phyloP scores from a whole-genome alignment of 192 early-diverging fungal genomes.

The Diversispora eburnea region DNA sequence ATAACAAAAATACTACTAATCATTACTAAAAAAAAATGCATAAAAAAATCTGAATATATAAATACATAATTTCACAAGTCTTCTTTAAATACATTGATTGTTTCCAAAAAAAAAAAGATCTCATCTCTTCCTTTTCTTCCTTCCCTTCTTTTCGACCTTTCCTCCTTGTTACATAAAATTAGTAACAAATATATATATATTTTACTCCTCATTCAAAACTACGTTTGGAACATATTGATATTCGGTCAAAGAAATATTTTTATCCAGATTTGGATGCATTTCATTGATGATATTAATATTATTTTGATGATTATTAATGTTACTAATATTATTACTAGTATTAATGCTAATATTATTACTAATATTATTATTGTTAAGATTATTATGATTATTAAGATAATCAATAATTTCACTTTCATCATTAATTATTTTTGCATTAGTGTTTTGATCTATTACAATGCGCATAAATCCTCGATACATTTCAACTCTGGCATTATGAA shows the following conservation, averaged over 20 bases:
- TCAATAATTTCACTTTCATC: not conserved
- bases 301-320: not conserved
- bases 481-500: slow-evolving; percentile 26
- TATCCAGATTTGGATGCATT: slow-evolving; percentile 8
- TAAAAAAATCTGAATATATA: too few relatives aligned
- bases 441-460: slow-evolving; percentile 23
- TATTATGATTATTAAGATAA: not conserved
- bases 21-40: too few relatives aligned
- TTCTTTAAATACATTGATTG: too few relatives aligned
- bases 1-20: too few relatives aligned
- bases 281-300: not conserved
- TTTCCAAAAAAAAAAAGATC: too few relatives aligned
- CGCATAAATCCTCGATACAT: slow-evolving; percentile 32
- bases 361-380: too few relatives aligned
- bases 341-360: not conserved
- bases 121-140: too few relatives aligned
- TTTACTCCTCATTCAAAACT: not conserved
- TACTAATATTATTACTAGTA: not conserved
- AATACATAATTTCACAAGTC: too few relatives aligned
- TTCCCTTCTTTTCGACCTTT: too few relatives aligned
- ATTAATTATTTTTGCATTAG: slow-evolving; percentile 6
- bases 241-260: slow-evolving; percentile 14
- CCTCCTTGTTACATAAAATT: too few relatives aligned
- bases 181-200: not conserved
- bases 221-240: slow-evolving; percentile 24